Evolutionary conservation across 1,284 basidiomycete species (phyloP).

Genomic region (Dichomitus squalens): DNA sequence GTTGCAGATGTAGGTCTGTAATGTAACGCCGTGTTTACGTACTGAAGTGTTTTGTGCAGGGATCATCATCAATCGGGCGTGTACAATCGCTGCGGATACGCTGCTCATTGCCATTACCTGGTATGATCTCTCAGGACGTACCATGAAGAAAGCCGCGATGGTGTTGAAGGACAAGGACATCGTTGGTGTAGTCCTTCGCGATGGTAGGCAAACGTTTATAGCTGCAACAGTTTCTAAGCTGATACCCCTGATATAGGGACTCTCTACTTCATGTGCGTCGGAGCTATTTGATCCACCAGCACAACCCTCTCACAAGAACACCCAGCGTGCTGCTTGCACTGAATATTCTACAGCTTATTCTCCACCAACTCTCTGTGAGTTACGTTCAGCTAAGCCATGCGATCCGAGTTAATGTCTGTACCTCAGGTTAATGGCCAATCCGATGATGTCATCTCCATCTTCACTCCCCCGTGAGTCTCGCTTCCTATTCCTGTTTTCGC

Average conservation of each 20-base stretch:
- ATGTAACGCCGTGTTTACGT: background rate
- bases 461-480: background rate
- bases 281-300: background rate
- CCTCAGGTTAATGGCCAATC: background rate
- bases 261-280: background rate
- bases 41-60: background rate
- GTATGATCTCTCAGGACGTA: background rate
- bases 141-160: background rate
- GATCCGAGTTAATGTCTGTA: too few species aligned
- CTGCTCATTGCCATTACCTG: background rate
- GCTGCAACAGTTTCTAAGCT: background rate
- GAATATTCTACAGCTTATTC: background rate
- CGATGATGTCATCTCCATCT: background rate
- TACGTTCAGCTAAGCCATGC: too few species aligned
- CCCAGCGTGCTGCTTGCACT: background rate
- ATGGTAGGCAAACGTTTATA: background rate
- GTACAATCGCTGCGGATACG: background rate
- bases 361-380: background rate
- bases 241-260: background rate
- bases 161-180: background rate
- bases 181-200: background rate
- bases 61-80: background rate
- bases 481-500: background rate
- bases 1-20: background rate
- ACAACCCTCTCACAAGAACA: background rate